Conservation (phyloP, 352 stramenopile genomes). For the Pythium pyrilobum region DNA sequence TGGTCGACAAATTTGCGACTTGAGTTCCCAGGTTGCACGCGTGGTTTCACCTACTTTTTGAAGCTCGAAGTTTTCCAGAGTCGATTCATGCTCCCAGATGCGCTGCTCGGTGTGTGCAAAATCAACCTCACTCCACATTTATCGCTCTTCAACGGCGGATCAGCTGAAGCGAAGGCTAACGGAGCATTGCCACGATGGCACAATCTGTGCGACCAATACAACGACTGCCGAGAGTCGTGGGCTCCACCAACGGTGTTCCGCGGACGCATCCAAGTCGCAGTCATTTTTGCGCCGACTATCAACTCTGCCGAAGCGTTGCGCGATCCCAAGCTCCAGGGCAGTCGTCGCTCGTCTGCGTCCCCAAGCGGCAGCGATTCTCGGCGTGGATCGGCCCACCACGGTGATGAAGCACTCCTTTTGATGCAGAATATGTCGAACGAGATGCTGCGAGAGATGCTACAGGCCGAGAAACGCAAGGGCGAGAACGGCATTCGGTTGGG, state of each 20-base stretch:
- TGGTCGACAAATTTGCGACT: constrained; percentile 75
- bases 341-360: constrained; percentile 3
- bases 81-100: constrained; percentile 76
- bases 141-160: constrained; percentile 61
- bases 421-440: constrained; percentile 53
- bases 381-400: not conserved
- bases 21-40: constrained; percentile 67
- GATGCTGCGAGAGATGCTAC: constrained; percentile 50
- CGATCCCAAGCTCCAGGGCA: constrained; percentile 39
- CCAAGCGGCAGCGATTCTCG: constrained; percentile 12
- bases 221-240: constrained; percentile 83
- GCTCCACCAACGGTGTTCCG: constrained; percentile 77
- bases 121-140: constrained; percentile 85
- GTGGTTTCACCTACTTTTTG: constrained; percentile 71
- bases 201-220: constrained; percentile 85
- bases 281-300: constrained; percentile 74
- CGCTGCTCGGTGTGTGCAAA: constrained; percentile 75
- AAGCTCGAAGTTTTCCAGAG: constrained; percentile 83
- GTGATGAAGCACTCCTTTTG: constrained; percentile 38
- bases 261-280: constrained; percentile 65
- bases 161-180: constrained; percentile 76
- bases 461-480: constrained; percentile 30
- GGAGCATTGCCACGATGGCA: constrained; percentile 75
- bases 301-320: constrained; percentile 39
- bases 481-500: constrained; percentile 17